These are phyloP conservation scores for Botrytis elliptica DNA, from an alignment of 2,329 filamentous ascomycete genomes.

Conservation along the genomic window DNA sequence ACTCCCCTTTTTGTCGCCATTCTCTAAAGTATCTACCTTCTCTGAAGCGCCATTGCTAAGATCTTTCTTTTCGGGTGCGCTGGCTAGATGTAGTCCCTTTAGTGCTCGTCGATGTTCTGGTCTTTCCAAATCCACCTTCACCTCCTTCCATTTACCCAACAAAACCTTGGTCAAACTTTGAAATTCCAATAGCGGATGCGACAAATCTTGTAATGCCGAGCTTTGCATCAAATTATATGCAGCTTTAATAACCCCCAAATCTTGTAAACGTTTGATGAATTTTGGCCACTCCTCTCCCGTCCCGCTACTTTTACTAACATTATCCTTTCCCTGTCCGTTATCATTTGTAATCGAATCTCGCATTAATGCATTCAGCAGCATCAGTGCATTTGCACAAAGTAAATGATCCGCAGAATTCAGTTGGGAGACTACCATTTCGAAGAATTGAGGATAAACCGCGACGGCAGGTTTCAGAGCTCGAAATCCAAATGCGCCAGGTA, in stretches of 20 bases:
- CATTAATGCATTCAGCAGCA: slow-evolving; percentile 93
- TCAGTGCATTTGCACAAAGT: slow-evolving; percentile 90
- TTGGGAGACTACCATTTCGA: slow-evolving; percentile 89
- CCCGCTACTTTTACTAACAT: slow-evolving; percentile 39
- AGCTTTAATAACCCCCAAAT: slow-evolving; percentile 87
- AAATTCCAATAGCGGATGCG: slow-evolving; percentile 87
- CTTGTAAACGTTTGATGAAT: slow-evolving; percentile 90
- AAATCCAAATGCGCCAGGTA: slow-evolving; percentile 74
- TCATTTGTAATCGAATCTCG: slow-evolving; percentile 83
- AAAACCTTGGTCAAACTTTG: slow-evolving; percentile 88
- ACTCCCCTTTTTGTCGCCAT: slow-evolving; percentile 55
- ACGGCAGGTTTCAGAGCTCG: slow-evolving; percentile 89
- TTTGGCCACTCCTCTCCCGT: slow-evolving; percentile 80
- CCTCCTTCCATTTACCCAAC: slow-evolving; percentile 82
- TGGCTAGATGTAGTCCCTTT: slow-evolving; percentile 73
- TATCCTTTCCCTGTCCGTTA: slow-evolving; percentile 39
- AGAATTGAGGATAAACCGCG: slow-evolving; percentile 86
- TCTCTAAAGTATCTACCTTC: slow-evolving; percentile 40
- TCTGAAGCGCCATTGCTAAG: slow-evolving; percentile 36
- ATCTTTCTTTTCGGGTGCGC: slow-evolving; percentile 63
- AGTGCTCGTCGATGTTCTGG: slow-evolving; percentile 85
- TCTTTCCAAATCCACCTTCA: slow-evolving; percentile 79
- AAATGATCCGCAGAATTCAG: slow-evolving; percentile 93
- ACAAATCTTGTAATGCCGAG: slow-evolving; percentile 84
- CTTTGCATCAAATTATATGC: slow-evolving; percentile 95